Evolutionary conservation across 1,139 yeast genomes (phyloP).

Genomic region (Lodderomyces parapsilosis): DNA sequence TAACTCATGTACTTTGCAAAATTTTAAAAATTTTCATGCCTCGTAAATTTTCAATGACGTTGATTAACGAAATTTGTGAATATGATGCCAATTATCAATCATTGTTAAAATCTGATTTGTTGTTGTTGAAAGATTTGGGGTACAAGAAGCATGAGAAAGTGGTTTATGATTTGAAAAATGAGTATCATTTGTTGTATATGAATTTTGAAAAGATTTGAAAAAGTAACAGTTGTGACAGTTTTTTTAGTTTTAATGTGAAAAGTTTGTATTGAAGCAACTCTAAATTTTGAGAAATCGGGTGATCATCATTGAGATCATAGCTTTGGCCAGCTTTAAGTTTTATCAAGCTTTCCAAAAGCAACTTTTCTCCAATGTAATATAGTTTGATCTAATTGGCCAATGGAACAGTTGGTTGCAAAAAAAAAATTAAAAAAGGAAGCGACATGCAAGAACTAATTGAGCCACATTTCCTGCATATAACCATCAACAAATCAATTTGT

Average conservation of each 20-base stretch:
- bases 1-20: slow-evolving; percentile 30
- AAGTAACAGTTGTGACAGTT: no score
- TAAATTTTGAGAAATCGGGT: no score
- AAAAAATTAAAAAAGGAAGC: no score
- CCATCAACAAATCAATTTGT: neutral
- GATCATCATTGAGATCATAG: no score
- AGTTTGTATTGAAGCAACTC: no score
- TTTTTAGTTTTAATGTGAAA: no score
- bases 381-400: no score
- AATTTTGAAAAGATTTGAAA: slow-evolving; percentile 32
- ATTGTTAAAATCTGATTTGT: slow-evolving; percentile 31
- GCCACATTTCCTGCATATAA: neutral
- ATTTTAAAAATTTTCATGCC: slow-evolving; percentile 73
- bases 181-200: slow-evolving; percentile 48
- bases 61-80: slow-evolving; percentile 37
- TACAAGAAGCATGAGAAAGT: slow-evolving; percentile 69
- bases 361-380: no score
- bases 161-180: slow-evolving; percentile 61
- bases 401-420: neutral
- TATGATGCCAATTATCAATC: slow-evolving; percentile 21
- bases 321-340: no score
- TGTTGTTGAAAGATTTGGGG: slow-evolving; percentile 39
- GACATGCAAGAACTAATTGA: no score
- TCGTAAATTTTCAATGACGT: slow-evolving; percentile 71
- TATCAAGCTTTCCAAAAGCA: no score